Evolutionary conservation across 306 rosid species (phyloP).

Genomic region (Rubus idaeus): DNA sequence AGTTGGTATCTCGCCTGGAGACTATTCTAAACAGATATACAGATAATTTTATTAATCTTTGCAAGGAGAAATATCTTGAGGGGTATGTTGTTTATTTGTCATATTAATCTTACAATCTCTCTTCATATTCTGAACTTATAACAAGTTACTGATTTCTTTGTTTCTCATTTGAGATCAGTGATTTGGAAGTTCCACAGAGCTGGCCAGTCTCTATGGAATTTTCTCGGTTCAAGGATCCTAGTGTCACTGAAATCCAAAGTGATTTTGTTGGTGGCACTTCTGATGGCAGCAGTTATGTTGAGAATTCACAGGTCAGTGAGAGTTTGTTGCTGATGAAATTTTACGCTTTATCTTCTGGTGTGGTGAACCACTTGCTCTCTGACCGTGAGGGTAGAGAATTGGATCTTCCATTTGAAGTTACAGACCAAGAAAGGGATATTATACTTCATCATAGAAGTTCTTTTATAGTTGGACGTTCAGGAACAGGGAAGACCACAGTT

Average conservation of each 20-base stretch:
- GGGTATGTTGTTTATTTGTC: conserved; percentile 35
- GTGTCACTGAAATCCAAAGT: conserved; percentile 21
- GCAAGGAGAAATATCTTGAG: conserved; percentile 46
- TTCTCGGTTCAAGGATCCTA: conserved; percentile 33
- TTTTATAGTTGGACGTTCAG: conserved; percentile 72
- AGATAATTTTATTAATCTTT: conserved; percentile 43
- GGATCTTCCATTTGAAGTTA: conserved; percentile 73
- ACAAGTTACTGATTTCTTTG: background rate
- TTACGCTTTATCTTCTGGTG: conserved; percentile 50
- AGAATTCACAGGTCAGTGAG: conserved; percentile 70
- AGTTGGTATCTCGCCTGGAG: conserved; percentile 50
- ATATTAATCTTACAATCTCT: background rate
- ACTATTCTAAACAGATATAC: conserved; percentile 48
- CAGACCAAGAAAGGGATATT: conserved; percentile 58
- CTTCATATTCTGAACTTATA: background rate
- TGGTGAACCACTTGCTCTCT: conserved; percentile 56
- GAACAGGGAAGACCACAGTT: conserved; percentile 85
- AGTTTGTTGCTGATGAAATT: conserved; percentile 77
- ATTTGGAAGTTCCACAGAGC: conserved; percentile 49
- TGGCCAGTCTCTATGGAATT: conserved; percentile 48
- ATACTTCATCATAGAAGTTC: conserved; percentile 51
- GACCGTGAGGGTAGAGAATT: conserved; percentile 44
- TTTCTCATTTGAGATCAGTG: conserved; percentile 25
- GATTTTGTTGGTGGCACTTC: conserved; percentile 25
- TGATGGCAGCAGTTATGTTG: conserved; percentile 59